phyloP scores from a whole-genome alignment of 139 green algal species.

The Closterium sp. region DNA sequence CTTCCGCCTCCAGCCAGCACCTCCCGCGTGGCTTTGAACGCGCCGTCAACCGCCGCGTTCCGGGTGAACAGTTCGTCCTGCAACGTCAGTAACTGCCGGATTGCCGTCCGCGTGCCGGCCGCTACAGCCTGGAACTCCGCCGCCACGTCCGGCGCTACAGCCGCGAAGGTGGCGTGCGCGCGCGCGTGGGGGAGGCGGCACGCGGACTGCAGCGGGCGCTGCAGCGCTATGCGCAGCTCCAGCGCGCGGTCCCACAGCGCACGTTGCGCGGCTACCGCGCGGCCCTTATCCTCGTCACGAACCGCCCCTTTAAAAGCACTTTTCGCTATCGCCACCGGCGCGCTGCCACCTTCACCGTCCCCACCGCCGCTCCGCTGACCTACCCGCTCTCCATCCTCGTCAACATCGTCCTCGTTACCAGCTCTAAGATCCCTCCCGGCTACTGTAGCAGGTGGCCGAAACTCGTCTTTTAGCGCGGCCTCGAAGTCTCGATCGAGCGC shows the following conservation, averaged over 20 bases:
- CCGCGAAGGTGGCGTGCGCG: background rate
- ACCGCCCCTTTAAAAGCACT: background rate
- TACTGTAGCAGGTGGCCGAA: background rate
- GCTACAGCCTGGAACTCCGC: background rate
- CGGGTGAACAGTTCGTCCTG: background rate
- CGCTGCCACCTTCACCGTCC: no score
- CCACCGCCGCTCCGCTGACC: background rate
- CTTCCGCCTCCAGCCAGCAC: background rate
- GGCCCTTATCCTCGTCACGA: background rate
- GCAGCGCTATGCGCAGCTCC: constrained; percentile 23
- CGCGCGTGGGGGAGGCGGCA: constrained; percentile 18
- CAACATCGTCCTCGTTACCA: background rate
- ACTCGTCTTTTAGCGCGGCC: background rate
- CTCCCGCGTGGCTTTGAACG: background rate
- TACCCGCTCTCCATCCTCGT: background rate
- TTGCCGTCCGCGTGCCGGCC: background rate
- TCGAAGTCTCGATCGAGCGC: background rate
- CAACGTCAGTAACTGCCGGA: background rate
- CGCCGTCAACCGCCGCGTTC: background rate
- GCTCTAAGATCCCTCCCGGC: background rate
- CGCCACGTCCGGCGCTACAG: background rate
- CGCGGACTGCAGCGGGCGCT: background rate
- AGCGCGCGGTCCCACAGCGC: constrained; percentile 23
- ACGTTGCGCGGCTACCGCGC: constrained; percentile 1
- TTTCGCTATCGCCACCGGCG: background rate